Evolutionary conservation across 768 basidiomycete genomes (phyloP), one percentile per base, ranked within the genome.

Genomic region (Kwoniella bestiolae): DNA sequence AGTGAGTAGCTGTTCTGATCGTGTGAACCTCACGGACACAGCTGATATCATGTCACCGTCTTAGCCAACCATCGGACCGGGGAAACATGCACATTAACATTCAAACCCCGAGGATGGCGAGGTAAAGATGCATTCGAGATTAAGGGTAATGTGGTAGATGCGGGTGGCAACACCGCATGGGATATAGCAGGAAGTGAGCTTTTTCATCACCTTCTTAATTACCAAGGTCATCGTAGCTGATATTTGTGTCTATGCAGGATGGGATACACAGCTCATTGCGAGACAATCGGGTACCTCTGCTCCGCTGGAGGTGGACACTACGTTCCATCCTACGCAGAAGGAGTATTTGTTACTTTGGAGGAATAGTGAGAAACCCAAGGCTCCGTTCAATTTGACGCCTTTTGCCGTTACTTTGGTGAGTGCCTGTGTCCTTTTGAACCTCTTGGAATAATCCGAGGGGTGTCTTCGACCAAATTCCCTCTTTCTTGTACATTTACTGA

Each of bases 61-160:
- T 18, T 25, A 56, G 90, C 88, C 41, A 98, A 98, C 72, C 94
- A 97, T 77, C 87, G 92, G 6, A 97, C 94, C 0, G 86, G 88
- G 7, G 94, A 97, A 71, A 87, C 85, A 52, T 96, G 93, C 70
- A 84, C 91, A 0, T 83, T 98, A 25, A 94, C 92, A 2, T 98
- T 97, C 85, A 98, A 97, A 82, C 94, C 94, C 2, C 86, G 94
- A 62, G 92, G 93, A 2, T 98, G 94, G 94, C 84, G 92, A 59
- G 92, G 91, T 8, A 90, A 87, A 72, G 90, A 95, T 66, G 92
- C 94, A 0, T 93, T 86, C 74, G 95, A 98, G 81, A 94, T 98
- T 77, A 90, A 89, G 2, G 95, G 94, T 0, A 85, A 86, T 44
- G 93, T 97, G 23, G 81, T 86, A 64, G 89, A 91, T 74, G 79